Conservation (phyloP, 805 yeast species). For the Dipodascus albidus region DNA sequence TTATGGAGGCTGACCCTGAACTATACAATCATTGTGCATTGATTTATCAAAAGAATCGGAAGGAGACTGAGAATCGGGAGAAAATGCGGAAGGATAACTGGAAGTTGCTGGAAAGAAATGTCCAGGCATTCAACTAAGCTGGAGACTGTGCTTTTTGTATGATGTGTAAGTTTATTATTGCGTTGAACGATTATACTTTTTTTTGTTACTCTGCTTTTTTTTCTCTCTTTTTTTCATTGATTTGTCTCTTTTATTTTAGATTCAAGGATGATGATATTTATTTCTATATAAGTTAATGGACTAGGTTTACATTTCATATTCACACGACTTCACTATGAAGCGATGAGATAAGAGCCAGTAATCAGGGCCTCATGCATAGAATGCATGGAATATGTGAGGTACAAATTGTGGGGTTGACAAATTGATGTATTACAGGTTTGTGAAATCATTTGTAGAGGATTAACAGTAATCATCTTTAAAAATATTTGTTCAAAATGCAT, state of each 20-base stretch:
- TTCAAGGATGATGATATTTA: neutral
- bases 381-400: neutral
- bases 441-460: neutral
- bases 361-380: no score
- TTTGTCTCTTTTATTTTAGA: neutral
- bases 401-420: neutral
- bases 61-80: conserved; percentile 55
- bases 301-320: neutral
- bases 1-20: conserved; percentile 85
- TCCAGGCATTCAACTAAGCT: conserved; percentile 11
- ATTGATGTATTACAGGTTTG: no score
- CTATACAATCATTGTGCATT: conserved; percentile 89
- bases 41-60: conserved; percentile 66
- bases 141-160: neutral
- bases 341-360: neutral
- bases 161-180: neutral
- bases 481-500: neutral
- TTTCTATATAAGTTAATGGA: neutral
- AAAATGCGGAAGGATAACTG: conserved; percentile 46
- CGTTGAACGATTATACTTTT: neutral
- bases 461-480: neutral
- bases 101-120: conserved; percentile 48
- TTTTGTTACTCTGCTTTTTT: neutral
- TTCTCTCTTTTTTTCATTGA: neutral
- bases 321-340: no score